phyloP scores from a whole-genome alignment of 441 rosid species.

The Daphne laureola region DNA sequence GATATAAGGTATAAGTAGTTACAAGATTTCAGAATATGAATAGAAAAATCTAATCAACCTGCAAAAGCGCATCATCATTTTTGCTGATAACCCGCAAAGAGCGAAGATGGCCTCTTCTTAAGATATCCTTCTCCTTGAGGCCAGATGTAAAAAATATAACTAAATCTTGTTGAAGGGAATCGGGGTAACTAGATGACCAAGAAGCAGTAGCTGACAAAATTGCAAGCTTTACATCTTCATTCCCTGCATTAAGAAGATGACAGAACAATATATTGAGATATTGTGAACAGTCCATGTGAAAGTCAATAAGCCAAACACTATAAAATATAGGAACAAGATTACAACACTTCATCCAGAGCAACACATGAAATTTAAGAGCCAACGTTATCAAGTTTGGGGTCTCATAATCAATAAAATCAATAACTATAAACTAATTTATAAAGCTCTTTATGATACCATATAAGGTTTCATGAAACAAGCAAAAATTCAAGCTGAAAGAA shows the following conservation, averaged over 20 bases:
- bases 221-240: slow-evolving; percentile 92
- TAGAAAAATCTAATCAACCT: slow-evolving; percentile 30
- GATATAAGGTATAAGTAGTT: slow-evolving; percentile 12
- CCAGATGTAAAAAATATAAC: slow-evolving; percentile 72
- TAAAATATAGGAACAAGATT: no score
- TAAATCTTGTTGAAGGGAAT: slow-evolving; percentile 59
- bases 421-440: no score
- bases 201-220: slow-evolving; percentile 60
- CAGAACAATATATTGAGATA: no score
- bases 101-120: slow-evolving; percentile 94
- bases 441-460: no score
- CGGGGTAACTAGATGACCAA: slow-evolving; percentile 73
- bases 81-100: slow-evolving; percentile 55
- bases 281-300: no score
- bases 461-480: no score
- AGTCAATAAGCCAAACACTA: no score
- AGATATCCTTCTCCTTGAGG: slow-evolving; percentile 88
- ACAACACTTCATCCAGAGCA: no score
- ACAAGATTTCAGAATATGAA: slow-evolving; percentile 10
- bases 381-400: no score
- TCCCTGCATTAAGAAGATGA: slow-evolving; percentile 40
- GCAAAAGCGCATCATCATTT: slow-evolving; percentile 60
- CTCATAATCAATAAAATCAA: no score
- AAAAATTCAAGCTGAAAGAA: no score
- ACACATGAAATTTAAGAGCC: no score